These are phyloP conservation scores for Penicillium manginii DNA, from an alignment of 495 filamentous ascomycete species.

Conservation along the genomic window DNA sequence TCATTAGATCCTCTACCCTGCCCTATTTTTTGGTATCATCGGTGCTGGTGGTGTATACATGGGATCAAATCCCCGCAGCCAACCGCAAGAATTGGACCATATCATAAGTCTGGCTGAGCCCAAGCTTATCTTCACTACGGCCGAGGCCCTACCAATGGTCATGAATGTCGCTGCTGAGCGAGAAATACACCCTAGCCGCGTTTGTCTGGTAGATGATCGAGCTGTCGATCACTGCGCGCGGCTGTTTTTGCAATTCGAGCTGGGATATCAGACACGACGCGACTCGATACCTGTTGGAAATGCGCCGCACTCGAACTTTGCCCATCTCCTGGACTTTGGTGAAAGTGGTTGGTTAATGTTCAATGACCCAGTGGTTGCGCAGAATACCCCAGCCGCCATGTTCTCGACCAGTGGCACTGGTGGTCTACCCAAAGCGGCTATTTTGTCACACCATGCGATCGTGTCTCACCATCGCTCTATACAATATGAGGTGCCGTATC, in stretches of 20 bases:
- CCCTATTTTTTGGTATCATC: constrained; percentile 51
- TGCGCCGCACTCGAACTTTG: constrained; percentile 33
- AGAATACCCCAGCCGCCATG: constrained; percentile 54
- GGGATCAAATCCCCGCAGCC: constrained; percentile 40
- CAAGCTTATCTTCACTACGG: constrained; percentile 37
- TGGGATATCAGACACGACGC: constrained; percentile 26
- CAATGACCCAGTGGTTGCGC: constrained; percentile 45
- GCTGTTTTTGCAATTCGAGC: constrained; percentile 32
- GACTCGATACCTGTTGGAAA: constrained; percentile 26
- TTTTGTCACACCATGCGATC: constrained; percentile 55
- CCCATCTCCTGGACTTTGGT: constrained; percentile 51
- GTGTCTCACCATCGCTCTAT: constrained; percentile 57
- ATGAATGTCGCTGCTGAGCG: constrained; percentile 31
- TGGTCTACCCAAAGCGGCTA: constrained; percentile 61
- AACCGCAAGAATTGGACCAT: constrained; percentile 37
- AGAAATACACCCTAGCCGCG: constrained; percentile 50
- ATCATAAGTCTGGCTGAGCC: constrained; percentile 34
- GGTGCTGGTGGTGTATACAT: constrained; percentile 49
- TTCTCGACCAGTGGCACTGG: constrained; percentile 62
- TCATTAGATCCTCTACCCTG: constrained; percentile 51
- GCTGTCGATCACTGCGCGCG: constrained; percentile 41
- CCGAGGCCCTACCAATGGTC: constrained; percentile 28
- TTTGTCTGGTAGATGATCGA: constrained; percentile 53
- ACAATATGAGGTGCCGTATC: constrained; percentile 50
- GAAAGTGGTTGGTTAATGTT: constrained; percentile 59